phyloP scores from a whole-genome alignment of 495 filamentous ascomycete genomes.

The Penicillium canariense region DNA sequence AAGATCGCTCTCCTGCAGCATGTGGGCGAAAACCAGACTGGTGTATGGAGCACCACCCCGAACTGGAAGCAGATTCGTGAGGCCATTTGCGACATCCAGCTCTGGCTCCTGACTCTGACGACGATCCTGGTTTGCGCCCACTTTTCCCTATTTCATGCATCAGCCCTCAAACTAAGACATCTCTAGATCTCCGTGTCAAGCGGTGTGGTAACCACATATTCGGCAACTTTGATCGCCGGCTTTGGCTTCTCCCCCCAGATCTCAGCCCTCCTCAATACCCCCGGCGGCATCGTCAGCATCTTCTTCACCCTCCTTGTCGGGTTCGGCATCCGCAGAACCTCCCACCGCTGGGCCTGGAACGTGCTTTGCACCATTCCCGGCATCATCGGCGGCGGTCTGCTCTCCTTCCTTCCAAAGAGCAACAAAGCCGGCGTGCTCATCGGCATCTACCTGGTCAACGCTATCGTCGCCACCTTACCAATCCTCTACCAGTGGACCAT shows the following conservation, averaged over 20 bases:
- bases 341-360: slow-evolving; percentile 52
- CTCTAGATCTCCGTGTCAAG: slow-evolving; percentile 50
- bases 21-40: slow-evolving; percentile 56
- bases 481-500: slow-evolving; percentile 50
- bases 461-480: slow-evolving; percentile 41
- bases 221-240: slow-evolving; percentile 55
- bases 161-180: not conserved
- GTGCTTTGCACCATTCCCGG: slow-evolving; percentile 43
- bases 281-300: slow-evolving; percentile 60
- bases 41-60: slow-evolving; percentile 46
- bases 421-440: slow-evolving; percentile 53
- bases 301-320: slow-evolving; percentile 54
- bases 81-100: slow-evolving; percentile 30
- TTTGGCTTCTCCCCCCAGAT: slow-evolving; percentile 53
- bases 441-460: slow-evolving; percentile 64
- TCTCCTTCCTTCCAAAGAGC: slow-evolving; percentile 55
- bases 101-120: slow-evolving; percentile 41
- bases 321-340: slow-evolving; percentile 39
- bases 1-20: slow-evolving; percentile 44
- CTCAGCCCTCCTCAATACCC: slow-evolving; percentile 62
- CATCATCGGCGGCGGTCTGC: slow-evolving; percentile 56
- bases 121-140: slow-evolving; percentile 25
- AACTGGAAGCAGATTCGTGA: slow-evolving; percentile 36
- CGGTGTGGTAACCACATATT: slow-evolving; percentile 62
- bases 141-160: not conserved